These are phyloP conservation scores for Alternaria triticimaculans DNA, from an alignment of 2,329 filamentous ascomycete species.

Conservation along the genomic window DNA sequence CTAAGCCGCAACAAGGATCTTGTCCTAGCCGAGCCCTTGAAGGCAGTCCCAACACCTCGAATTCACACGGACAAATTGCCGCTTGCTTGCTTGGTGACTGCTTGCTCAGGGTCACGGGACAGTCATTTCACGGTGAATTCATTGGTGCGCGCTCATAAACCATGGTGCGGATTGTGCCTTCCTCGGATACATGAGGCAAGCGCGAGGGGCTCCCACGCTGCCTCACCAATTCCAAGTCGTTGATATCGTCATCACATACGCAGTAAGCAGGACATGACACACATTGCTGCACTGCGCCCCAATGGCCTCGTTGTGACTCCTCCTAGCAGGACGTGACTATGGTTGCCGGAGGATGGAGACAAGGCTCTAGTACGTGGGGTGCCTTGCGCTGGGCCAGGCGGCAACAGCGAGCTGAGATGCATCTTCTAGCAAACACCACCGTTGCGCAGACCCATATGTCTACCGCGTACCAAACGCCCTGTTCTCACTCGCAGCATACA, in stretches of 20 bases:
- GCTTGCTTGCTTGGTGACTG: background rate
- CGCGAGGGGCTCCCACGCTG: constrained; percentile 10
- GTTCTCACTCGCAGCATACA: constrained; percentile 5
- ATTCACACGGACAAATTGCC: background rate
- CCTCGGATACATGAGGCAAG: constrained; percentile 11
- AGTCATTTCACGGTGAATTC: background rate
- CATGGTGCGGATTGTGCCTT: background rate
- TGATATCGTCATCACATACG: constrained; percentile 21
- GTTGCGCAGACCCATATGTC: constrained; percentile 11
- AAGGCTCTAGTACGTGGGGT: background rate
- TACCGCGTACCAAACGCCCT: constrained; percentile 9
- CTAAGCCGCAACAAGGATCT: constrained; percentile 24
- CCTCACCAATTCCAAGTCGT: constrained; percentile 13
- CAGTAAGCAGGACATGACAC: constrained; percentile 13
- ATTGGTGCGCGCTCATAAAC: background rate
- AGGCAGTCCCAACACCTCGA: constrained; percentile 12
- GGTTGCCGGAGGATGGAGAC: background rate
- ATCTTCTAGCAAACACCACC: constrained; percentile 18
- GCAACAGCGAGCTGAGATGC: background rate
- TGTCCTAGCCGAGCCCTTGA: constrained; percentile 18
- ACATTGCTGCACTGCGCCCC: constrained; percentile 19
- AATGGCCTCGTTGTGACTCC: constrained; percentile 18
- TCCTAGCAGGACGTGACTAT: constrained; percentile 10
- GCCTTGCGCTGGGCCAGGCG: background rate
- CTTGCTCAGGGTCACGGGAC: background rate